Evolutionary conservation across 2,329 filamentous ascomycete species (phyloP).

Genomic region (Fusarium sambucinum): DNA sequence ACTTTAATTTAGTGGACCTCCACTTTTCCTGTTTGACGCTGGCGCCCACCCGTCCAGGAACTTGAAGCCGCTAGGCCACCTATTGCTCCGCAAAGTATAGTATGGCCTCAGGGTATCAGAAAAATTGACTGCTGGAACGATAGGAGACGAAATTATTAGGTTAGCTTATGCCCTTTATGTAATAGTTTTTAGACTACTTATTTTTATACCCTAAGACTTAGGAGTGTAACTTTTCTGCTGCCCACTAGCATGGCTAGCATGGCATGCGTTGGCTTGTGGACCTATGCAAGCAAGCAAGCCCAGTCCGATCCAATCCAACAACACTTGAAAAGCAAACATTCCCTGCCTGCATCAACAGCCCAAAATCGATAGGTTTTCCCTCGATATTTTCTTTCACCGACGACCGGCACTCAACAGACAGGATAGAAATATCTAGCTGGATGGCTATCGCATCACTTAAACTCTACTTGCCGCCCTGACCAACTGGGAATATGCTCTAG

Average conservation of each 20-base stretch:
- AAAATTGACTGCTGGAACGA: too few relatives aligned
- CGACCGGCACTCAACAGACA: not conserved
- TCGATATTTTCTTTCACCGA: constrained; percentile 19
- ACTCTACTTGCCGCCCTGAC: constrained; percentile 34
- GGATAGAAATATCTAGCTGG: constrained; percentile 18
- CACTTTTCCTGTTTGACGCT: constrained; percentile 10
- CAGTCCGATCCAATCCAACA: constrained; percentile 24
- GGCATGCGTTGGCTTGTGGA: constrained; percentile 21
- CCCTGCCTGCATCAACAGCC: constrained; percentile 39
- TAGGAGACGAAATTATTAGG: too few relatives aligned
- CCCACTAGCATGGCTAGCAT: too few relatives aligned
- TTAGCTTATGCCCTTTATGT: too few relatives aligned
- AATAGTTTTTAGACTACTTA: too few relatives aligned
- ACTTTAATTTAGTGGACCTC: constrained; percentile 20
- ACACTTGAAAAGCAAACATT: constrained; percentile 26
- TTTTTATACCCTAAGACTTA: too few relatives aligned
- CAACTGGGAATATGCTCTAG: constrained; percentile 38
- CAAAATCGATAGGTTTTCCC: constrained; percentile 15
- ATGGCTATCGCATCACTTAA: constrained; percentile 39
- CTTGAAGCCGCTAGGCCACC: constrained; percentile 6
- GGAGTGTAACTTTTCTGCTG: too few relatives aligned
- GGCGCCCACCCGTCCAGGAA: constrained; percentile 7
- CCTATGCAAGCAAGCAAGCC: constrained; percentile 9
- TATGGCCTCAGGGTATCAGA: not conserved
- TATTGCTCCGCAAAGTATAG: constrained; percentile 2